phyloP scores from a whole-genome alignment of 495 filamentous ascomycete genomes.

The Ascodesmis nigricans region DNA sequence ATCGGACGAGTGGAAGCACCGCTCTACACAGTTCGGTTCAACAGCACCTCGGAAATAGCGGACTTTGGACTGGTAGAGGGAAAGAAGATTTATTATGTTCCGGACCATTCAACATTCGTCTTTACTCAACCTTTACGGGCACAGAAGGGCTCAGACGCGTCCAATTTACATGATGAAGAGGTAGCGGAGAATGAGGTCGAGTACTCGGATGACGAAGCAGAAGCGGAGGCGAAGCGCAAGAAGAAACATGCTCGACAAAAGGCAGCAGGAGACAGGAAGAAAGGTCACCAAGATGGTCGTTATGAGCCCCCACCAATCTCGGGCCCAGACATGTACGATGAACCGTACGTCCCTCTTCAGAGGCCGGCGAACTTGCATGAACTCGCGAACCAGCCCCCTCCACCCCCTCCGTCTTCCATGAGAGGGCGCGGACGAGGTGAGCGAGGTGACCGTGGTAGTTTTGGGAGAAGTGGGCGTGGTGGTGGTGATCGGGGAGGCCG shows the following conservation, averaged over 20 bases:
- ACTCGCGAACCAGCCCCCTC: slow-evolving; percentile 27
- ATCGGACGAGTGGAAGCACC: slow-evolving; percentile 66
- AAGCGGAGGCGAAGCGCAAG: slow-evolving; percentile 57
- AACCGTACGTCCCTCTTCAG: slow-evolving; percentile 21
- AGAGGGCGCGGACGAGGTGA: slow-evolving; percentile 23
- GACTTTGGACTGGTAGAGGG: slow-evolving; percentile 40
- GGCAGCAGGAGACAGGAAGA: slow-evolving; percentile 17
- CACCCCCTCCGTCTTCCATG: slow-evolving; percentile 11
- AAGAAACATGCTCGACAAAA: slow-evolving; percentile 35
- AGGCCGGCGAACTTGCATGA: slow-evolving; percentile 21
- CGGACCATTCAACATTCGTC: slow-evolving; percentile 49
- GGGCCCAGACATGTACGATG: slow-evolving; percentile 6
- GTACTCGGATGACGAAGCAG: slow-evolving; percentile 89
- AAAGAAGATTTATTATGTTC: slow-evolving; percentile 55
- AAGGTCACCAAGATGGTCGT: slow-evolving; percentile 2
- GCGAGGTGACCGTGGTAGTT: slow-evolving; percentile 13
- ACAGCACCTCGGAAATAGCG: slow-evolving; percentile 38
- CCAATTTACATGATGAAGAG: slow-evolving; percentile 85
- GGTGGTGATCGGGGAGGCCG: slow-evolving; percentile 28
- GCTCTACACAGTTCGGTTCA: slow-evolving; percentile 54
- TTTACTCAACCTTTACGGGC: slow-evolving; percentile 60
- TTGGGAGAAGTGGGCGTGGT: slow-evolving; percentile 26
- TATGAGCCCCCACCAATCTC: slow-evolving; percentile 5
- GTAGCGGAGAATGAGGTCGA: slow-evolving; percentile 66
- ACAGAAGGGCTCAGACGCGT: slow-evolving; percentile 72